Conservation (phyloP, 371 early-diverging fungal species). For the Mortierella sp. region DNA sequence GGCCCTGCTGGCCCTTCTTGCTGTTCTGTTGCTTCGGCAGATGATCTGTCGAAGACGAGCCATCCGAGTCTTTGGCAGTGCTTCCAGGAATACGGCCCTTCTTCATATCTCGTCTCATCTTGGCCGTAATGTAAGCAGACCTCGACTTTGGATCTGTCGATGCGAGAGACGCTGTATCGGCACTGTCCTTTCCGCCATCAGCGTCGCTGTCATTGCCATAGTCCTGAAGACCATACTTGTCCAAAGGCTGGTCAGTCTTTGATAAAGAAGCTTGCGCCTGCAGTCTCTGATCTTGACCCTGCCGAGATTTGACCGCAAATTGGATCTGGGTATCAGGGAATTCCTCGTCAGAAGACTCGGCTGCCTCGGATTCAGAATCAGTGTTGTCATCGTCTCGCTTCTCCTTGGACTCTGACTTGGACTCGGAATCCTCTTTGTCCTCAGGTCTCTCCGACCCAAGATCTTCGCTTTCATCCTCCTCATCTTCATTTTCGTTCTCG, state of each 20-base stretch:
- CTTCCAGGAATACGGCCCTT: constrained; percentile 26
- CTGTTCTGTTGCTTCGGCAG: background rate
- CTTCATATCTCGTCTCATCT: constrained; percentile 49
- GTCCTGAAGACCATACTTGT: constrained; percentile 80
- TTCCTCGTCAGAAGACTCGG: constrained; percentile 56
- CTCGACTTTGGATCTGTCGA: constrained; percentile 25
- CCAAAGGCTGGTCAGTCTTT: constrained; percentile 31
- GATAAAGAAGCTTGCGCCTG: background rate
- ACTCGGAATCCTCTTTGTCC: constrained; percentile 28
- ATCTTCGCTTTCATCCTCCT: constrained; percentile 28
- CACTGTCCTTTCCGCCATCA: constrained; percentile 37
- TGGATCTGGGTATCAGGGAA: constrained; percentile 72
- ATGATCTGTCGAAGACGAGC: constrained; percentile 3
- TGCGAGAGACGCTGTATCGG: constrained; percentile 32
- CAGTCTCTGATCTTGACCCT: constrained; percentile 1
- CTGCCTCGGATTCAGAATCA: constrained; percentile 52
- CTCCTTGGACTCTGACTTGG: constrained; percentile 16
- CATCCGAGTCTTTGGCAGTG: background rate
- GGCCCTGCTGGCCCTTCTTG: constrained; percentile 16
- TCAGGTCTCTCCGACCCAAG: constrained; percentile 4
- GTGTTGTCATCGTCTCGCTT: constrained; percentile 12
- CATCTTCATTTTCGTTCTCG: constrained; percentile 6
- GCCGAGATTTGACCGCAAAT: constrained; percentile 22
- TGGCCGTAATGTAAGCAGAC: constrained; percentile 45
- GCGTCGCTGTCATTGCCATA: constrained; percentile 70